Base-by-base conservation (phyloP, 2,329 filamentous ascomycete genomes). In the Sclerotinia nivalis region DNA sequence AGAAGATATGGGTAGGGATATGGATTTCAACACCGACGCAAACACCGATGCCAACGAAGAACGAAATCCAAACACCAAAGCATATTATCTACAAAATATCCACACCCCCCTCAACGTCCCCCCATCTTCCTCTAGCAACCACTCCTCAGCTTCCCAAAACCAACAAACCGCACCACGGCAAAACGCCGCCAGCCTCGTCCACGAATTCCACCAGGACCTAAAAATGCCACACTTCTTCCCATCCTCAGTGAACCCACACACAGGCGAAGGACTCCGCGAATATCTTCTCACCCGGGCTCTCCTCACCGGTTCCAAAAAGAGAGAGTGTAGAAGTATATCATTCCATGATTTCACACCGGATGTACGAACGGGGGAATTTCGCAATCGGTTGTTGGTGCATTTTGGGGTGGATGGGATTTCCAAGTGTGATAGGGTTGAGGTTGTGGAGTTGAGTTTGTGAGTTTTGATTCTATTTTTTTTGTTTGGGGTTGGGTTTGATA, bases 281-380 rank as follows among this genome's bases (percentile, higher is more conserved):
- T 77, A 73, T 60, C 61, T 78, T 7, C n/a, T 76, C 25, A 40
- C 50, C 15, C 71, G 72, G n/a, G 74, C 73, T 0, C 69, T 70
- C 59, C 71, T 74, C 5, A 58, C 56, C 1, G 72, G 75, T 15
- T 68, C 71, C 34, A 58, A 50, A 15, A 75, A 73, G 69, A 55
- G 49, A 15, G 71, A 72, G 34, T 77, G 74, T 28, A 71, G 64
- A 4, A 75, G 72, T 52, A 74, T 78, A 15, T 69, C 71, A 0
- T 75, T 78, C 20, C 73, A 76, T 68, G 76, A 78, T 70, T 73
- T 76, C 15, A 76, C 74, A 9, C 74, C 74, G 2, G 70, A 75
- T 62, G 69, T 75, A 56, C 52, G 60, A n/a, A 73, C 67, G 1
- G 71, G 70, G 13, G 28, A 13, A 1, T 69, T 69, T 62, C 64